Conservation (phyloP, 208 protist species). For the Leishmania braziliensis region DNA sequence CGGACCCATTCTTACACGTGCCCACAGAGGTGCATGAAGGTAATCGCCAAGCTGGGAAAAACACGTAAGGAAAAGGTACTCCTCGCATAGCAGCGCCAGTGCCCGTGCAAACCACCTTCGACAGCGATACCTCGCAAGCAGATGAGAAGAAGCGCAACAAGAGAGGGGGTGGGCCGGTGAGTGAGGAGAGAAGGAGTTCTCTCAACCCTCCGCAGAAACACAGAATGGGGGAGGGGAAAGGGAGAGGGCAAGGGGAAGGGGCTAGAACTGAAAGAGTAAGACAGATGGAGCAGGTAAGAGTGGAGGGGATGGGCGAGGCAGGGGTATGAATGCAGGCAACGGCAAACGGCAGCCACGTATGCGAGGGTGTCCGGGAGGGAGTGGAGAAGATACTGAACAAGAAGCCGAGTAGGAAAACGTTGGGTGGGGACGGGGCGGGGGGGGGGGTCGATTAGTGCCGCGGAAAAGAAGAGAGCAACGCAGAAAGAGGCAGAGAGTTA, state of each 20-base stretch:
- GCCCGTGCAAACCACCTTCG: neutral
- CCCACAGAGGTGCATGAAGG: neutral
- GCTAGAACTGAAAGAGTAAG: neutral
- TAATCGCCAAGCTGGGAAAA: neutral
- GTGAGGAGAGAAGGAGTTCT: neutral
- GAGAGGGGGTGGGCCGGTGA: no score
- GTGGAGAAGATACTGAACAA: neutral
- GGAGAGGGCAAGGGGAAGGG: neutral
- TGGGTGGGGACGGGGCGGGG: neutral
- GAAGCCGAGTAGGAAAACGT: neutral
- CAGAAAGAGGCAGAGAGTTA: no score
- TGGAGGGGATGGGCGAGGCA: neutral
- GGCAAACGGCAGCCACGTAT: neutral
- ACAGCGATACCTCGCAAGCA: neutral
- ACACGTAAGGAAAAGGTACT: neutral
- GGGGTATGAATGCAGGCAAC: neutral
- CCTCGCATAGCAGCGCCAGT: neutral
- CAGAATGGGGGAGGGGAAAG: neutral
- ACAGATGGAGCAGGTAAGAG: neutral
- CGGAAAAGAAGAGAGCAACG: neutral
- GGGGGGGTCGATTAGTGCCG: neutral
- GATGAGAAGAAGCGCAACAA: neutral
- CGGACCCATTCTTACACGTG: neutral
- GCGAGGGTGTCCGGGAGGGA: neutral
- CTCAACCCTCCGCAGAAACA: neutral